Evolutionary conservation across 495 filamentous ascomycete species (phyloP), one percentile per base, ranked within the genome.

Genomic region (Chlorociboria aeruginascens): DNA sequence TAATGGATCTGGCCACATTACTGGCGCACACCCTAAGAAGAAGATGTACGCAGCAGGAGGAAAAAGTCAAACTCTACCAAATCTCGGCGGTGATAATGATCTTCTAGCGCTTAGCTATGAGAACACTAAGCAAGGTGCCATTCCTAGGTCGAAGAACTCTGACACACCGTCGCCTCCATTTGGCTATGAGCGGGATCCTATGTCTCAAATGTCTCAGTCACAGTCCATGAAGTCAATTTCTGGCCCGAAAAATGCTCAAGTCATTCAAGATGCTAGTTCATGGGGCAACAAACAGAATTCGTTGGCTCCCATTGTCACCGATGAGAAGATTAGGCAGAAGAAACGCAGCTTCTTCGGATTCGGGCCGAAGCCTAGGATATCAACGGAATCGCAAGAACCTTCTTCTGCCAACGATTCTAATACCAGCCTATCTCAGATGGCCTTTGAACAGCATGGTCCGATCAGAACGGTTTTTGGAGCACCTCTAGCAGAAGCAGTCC

Each of bases 321-420:
- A 46, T 12, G 86, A 85, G 49, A 86, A 89, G 58, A 87, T 84
- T 61, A 82, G 82, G 56, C 69, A 72, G 35, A 83, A 87, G 61
- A 96, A 96, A 63, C 81, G 92, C 35, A 90, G 89, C 64, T 94
- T 98, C 60, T 97, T 86, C 70, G 88, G 86, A 0, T 96, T 96
- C 60, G 80, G 87, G 1, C 66, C 72, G 17, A 76, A 72, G 62
- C 63, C 69, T 32, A 60, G 74, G 13, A 65, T 63, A 9, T 73
- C 71, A 4, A 64, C 62, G 41, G 57, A 60, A 13, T 45, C 46
- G 8, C 53, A 48, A 49, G 57, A 60, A 46, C 8, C 32, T 12
- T 20, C 30, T 7, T 20, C 30, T 7, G 50, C 52, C 17, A 62
- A 66, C 45, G 72, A 72, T 14, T 57, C 61, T 33, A 59, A 58